Evolutionary conservation across 1,139 yeast species (phyloP).

Genomic region (Yamadazyma jaroonii): DNA sequence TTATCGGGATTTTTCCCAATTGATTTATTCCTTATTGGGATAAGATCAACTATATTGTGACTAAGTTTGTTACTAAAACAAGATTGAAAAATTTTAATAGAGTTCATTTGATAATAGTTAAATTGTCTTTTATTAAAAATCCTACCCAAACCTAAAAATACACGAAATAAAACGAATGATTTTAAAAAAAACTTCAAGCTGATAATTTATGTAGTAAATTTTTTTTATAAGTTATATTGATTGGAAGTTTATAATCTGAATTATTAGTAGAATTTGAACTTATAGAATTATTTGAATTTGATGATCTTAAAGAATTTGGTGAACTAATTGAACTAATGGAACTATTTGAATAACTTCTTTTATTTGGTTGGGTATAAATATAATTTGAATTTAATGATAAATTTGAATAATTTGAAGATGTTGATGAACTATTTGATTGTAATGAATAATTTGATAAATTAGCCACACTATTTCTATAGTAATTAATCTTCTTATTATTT

Average conservation of each 20-base stretch:
- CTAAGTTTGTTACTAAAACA: too few species aligned
- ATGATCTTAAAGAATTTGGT: slow-evolving; percentile 10
- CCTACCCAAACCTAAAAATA: slow-evolving; percentile 1
- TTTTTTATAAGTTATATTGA: not conserved
- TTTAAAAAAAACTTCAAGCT: slow-evolving; percentile 4
- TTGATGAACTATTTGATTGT: slow-evolving; percentile 2
- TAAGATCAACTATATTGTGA: too few species aligned
- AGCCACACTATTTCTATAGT: slow-evolving; percentile 36
- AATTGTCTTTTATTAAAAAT: not conserved
- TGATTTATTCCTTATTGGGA: too few species aligned
- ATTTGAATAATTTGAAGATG: slow-evolving; percentile 1
- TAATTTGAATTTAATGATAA: slow-evolving; percentile 1
- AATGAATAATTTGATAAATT: slow-evolving; percentile 4
- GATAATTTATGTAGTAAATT: slow-evolving; percentile 4
- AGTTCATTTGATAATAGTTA: too few species aligned
- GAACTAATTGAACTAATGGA: slow-evolving; percentile 9
- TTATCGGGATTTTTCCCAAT: too few species aligned
- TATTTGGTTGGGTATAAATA: not conserved
- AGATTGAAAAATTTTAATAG: too few species aligned
- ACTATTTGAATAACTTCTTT: slow-evolving; percentile 11
- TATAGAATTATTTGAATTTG: slow-evolving; percentile 8
- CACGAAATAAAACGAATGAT: not conserved
- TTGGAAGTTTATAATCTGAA: slow-evolving; percentile 13
- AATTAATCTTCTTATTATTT: slow-evolving; percentile 31
- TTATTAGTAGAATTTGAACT: slow-evolving; percentile 9